phyloP scores from a whole-genome alignment of 2,329 filamentous ascomycete genomes.

The Beauveria brongniartii region DNA sequence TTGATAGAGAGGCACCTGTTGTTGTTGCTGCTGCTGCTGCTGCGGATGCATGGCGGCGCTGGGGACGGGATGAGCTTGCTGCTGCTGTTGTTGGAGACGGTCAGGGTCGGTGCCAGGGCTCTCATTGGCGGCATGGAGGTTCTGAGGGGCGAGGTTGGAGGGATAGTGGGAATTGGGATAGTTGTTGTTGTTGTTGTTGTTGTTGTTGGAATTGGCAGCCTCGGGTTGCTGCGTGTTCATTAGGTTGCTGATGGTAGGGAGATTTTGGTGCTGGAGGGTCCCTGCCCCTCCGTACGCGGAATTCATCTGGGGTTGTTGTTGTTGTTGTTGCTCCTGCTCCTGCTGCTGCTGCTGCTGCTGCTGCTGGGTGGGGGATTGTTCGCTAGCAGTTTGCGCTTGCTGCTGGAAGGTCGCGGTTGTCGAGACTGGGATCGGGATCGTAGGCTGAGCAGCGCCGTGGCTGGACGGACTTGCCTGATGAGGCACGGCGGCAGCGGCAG shows the following conservation, averaged over 20 bases:
- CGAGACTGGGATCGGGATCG: conserved; percentile 7
- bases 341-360: conserved; percentile 17
- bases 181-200: conserved; percentile 16
- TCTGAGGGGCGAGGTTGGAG: conserved; percentile 19
- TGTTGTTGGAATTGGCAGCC: conserved; percentile 15
- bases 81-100: conserved; percentile 31
- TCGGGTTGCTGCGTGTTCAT: conserved; percentile 55
- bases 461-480: conserved; percentile 9
- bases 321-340: conserved; percentile 16
- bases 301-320: conserved; percentile 12
- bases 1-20: conserved; percentile 16
- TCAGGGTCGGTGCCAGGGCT: conserved; percentile 31
- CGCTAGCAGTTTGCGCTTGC: conserved; percentile 14
- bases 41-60: conserved; percentile 17
- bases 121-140: conserved; percentile 22
- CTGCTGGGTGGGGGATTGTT: conserved; percentile 13
- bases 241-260: conserved; percentile 75
- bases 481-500: neutral
- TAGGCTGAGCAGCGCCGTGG: conserved; percentile 19
- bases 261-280: conserved; percentile 53
- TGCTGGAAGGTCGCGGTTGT: conserved; percentile 11
- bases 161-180: conserved; percentile 19
- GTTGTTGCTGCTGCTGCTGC: conserved; percentile 17
- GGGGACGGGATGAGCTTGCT: conserved; percentile 17
- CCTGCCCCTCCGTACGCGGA: conserved; percentile 16